Evolutionary conservation across 352 stramenopile species (phyloP).

Genomic region (Phytophthora rubi): DNA sequence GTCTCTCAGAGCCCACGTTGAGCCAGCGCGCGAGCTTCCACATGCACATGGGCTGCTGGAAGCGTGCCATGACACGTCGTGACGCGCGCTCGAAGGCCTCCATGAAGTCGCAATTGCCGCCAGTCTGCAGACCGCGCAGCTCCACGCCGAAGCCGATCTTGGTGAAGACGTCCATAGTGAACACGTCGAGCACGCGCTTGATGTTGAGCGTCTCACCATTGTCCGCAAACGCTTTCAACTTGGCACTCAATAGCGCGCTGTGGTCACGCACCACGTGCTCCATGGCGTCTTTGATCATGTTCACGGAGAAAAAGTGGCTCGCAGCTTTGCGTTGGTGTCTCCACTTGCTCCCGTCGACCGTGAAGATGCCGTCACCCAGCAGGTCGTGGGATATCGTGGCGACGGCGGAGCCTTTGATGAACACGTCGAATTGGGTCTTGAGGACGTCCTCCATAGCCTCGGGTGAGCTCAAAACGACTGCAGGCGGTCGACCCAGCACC

Average conservation of each 20-base stretch:
- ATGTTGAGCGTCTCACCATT: constrained; percentile 42
- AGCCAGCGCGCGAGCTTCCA: constrained; percentile 49
- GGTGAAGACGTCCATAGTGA: constrained; percentile 78
- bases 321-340: constrained; percentile 81
- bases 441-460: constrained; percentile 62
- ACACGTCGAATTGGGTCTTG: constrained; percentile 77
- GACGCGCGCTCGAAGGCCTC: constrained; percentile 47
- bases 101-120: constrained; percentile 37
- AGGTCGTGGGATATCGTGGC: constrained; percentile 54
- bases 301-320: constrained; percentile 88
- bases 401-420: constrained; percentile 62
- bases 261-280: constrained; percentile 52
- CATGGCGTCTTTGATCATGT: constrained; percentile 63
- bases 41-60: constrained; percentile 44
- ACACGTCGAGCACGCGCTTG: constrained; percentile 58
- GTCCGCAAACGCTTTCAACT: constrained; percentile 23
- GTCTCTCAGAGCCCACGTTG: constrained; percentile 30
- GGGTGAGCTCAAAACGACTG: constrained; percentile 47
- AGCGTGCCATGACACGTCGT: constrained; percentile 41
- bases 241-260: constrained; percentile 35
- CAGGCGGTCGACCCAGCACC: constrained; percentile 42
- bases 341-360: constrained; percentile 68
- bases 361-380: constrained; percentile 83
- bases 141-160: constrained; percentile 77
- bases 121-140: constrained; percentile 46